A percentile compares a stretch with the other conserved stretches of the same genome.
Conservation (phyloP, 2,329 filamentous ascomycete genomes). For the Intubia oerlemansii region DNA sequence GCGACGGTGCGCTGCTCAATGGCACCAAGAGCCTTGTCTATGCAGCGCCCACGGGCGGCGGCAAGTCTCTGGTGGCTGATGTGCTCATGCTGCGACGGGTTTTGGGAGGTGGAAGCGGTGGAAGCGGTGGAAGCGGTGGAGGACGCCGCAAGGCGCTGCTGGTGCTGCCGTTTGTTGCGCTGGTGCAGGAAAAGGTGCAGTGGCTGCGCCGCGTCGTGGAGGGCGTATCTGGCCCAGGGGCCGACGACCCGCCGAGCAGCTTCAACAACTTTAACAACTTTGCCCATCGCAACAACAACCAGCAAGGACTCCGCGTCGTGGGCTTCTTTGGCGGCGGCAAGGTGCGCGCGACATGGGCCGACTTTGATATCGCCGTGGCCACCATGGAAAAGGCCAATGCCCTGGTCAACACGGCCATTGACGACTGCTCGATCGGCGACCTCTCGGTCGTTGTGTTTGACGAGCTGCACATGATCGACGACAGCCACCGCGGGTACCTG, state of each 20-base stretch:
- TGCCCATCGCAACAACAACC: no score
- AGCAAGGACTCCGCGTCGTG: conserved; percentile 45
- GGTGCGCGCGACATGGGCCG: conserved; percentile 42
- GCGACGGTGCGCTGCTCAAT: conserved; percentile 27
- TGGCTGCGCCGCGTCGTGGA: conserved; percentile 50
- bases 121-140: neutral
- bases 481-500: conserved; percentile 54
- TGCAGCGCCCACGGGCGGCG: conserved; percentile 57
- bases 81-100: conserved; percentile 54
- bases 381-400: conserved; percentile 69
- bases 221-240: conserved; percentile 21
- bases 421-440: conserved; percentile 43
- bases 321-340: conserved; percentile 60
- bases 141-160: conserved; percentile 40
- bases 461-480: conserved; percentile 66
- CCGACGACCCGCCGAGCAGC: no score
- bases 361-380: conserved; percentile 60
- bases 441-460: conserved; percentile 50
- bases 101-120: conserved; percentile 14
- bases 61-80: conserved; percentile 55
- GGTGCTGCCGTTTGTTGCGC: conserved; percentile 55
- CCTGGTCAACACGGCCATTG: conserved; percentile 51
- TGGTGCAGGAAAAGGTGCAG: conserved; percentile 60
- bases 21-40: conserved; percentile 56
- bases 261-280: no score